These are phyloP conservation scores for Populus alba DNA, from an alignment of 345 rosid species.

Conservation along the genomic window DNA sequence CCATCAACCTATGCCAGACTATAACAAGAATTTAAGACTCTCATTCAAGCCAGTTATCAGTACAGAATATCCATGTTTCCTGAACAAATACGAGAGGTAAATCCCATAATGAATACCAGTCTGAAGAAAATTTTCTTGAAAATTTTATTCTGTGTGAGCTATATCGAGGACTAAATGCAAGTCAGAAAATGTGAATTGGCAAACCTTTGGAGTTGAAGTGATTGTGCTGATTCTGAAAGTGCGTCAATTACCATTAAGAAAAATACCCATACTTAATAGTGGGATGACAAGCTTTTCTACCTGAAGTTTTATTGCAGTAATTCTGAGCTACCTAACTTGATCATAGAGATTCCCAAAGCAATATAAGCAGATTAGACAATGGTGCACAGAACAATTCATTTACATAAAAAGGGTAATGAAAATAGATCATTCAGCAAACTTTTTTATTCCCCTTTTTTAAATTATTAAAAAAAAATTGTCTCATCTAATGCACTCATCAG, in stretches of 20 bases:
- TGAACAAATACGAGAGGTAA: neutral
- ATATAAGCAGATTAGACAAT: neutral
- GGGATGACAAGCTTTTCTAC: neutral
- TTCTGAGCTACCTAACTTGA: neutral
- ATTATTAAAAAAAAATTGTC: neutral
- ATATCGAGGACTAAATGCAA: no score
- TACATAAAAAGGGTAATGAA: neutral
- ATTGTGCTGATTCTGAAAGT: no score
- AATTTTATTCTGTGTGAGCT: neutral
- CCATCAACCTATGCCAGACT: neutral
- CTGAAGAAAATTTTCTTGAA: neutral
- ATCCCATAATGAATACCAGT: neutral
- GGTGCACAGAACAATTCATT: no score
- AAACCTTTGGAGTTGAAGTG: no score
- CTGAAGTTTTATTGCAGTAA: neutral
- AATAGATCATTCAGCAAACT: no score
- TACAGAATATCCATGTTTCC: neutral
- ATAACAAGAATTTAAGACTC: neutral
- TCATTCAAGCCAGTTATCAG: slow-evolving; percentile 2
- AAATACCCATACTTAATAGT: neutral
- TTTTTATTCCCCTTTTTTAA: no score
- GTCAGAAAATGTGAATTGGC: no score
- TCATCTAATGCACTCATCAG: neutral
- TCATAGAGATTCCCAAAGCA: neutral
- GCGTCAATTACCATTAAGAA: neutral